Base-by-base conservation (phyloP, 805 yeast species). In the Yamadazyma endophytica region DNA sequence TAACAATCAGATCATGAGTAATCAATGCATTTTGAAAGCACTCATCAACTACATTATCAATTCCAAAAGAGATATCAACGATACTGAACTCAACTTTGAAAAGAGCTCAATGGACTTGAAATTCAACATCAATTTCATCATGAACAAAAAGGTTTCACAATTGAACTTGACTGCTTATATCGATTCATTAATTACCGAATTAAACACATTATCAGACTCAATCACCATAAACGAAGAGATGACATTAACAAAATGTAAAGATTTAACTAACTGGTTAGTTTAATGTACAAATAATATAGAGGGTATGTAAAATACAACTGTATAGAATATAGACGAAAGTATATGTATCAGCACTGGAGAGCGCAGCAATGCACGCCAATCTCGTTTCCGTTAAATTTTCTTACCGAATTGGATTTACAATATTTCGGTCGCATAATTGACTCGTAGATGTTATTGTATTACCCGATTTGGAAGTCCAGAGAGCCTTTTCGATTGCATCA, bases 241-340 rank as follows among this genome's bases (percentile, higher is more conserved):
- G 15, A 24, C 35, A n/a, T 31, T 33, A 12, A 24, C 31, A 13
- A 35, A 26, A 12, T 37, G 42, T 21, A 37, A 40, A 23, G 44
- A 40, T 26, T 37, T 40, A 9, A 31, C 36, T 31, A 40, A 37
- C 33, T 37, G 39, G 42, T 40, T 40, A 32, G 39, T 35, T 19
- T 33, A 31, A 27, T 13, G 6, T 8, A 8, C 12, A 8, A 9
- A 23, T 8, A 23, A 8, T 8, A 8, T 22, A 22, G 25, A 22
- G 6, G n/a, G n/a, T n/a, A n/a, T n/a, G n/a, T n/a, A n/a, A n/a
- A n/a, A n/a, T n/a, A n/a, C n/a, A n/a, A n/a, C n/a, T n/a, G n/a
- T n/a, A n/a, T n/a, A n/a, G n/a, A n/a, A n/a, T n/a, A n/a, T n/a
- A n/a, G n/a, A n/a, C n/a, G n/a, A n/a, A n/a, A n/a, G n/a, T n/a